phyloP scores from a whole-genome alignment of 148 eudicot genomes.

The Chenopodium suecicum region DNA sequence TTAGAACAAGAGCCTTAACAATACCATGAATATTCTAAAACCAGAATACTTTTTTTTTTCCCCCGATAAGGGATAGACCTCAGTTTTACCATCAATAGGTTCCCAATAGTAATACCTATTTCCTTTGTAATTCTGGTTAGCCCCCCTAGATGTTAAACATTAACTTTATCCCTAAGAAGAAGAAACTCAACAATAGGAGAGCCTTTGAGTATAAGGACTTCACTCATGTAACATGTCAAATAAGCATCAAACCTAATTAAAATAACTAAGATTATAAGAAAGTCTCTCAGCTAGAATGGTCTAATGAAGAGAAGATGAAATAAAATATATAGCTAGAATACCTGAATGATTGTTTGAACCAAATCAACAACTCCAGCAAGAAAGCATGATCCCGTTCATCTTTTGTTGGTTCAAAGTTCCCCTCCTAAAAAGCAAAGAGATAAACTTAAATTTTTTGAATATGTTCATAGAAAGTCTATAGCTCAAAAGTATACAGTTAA shows the following conservation, averaged over 20 bases:
- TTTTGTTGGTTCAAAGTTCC: conserved; percentile 71
- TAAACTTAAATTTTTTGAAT: background rate
- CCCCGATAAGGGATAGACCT: background rate
- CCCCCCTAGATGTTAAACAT: background rate
- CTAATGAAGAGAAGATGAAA: background rate
- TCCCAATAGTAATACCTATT: background rate
- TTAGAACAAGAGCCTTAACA: background rate
- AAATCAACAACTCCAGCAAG: conserved; percentile 81
- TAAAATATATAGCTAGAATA: conserved; percentile 18
- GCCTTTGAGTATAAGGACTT: background rate
- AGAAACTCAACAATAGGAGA: background rate
- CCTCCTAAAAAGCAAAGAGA: conserved; percentile 57
- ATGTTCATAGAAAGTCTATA: background rate
- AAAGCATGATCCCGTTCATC: conserved; percentile 74
- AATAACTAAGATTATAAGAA: background rate
- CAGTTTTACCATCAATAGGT: background rate
- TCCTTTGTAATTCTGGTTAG: background rate
- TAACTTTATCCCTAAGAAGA: background rate
- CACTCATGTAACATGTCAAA: background rate
- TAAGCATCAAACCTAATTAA: background rate
- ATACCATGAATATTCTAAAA: background rate
- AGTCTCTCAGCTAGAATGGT: conserved; percentile 1
- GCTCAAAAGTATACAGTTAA: background rate
- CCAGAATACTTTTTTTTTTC: background rate
- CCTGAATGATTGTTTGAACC: conserved; percentile 98